These are phyloP conservation scores for Neophaeococcomyces aloes DNA, from an alignment of 2,329 filamentous ascomycete species.

Conservation along the genomic window DNA sequence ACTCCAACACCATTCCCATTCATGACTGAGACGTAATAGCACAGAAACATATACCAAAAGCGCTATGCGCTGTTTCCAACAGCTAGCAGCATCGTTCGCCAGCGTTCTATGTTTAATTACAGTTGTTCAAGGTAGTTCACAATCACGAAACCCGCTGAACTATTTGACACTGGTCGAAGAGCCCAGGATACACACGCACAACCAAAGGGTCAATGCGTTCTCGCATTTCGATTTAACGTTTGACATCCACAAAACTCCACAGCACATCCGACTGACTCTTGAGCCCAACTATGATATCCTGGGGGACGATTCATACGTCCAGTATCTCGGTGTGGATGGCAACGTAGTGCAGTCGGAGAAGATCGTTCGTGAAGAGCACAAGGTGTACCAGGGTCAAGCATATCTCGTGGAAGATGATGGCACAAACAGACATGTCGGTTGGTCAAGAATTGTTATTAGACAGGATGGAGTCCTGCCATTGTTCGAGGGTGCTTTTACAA, in stretches of 20 bases:
- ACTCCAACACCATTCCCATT: background rate
- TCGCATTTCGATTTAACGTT: constrained; percentile 82
- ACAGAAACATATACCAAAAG: constrained; percentile 3
- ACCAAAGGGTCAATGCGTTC: constrained; percentile 65
- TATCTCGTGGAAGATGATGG: constrained; percentile 55
- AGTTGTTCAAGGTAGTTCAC: constrained; percentile 49
- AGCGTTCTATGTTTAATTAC: constrained; percentile 12
- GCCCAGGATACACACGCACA: constrained; percentile 65
- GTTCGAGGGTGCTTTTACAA: constrained; percentile 81
- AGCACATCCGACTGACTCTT: constrained; percentile 66
- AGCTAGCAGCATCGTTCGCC: constrained; percentile 11
- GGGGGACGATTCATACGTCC: constrained; percentile 61
- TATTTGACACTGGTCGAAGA: constrained; percentile 64
- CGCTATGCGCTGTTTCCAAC: constrained; percentile 20
- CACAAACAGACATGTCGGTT: constrained; percentile 72
- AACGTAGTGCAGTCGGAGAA: constrained; percentile 54
- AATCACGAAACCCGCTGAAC: constrained; percentile 63
- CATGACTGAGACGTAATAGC: constrained; percentile 1
- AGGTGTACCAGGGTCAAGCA: constrained; percentile 70
- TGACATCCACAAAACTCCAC: constrained; percentile 53
- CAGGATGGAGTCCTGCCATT: constrained; percentile 66
- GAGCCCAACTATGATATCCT: constrained; percentile 89
- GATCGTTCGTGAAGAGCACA: constrained; percentile 63
- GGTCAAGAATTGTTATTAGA: constrained; percentile 70
- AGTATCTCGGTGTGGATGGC: constrained; percentile 63